Evolutionary conservation across 1,284 basidiomycete species (phyloP).

Genomic region (Thecaphora thlaspeos): DNA sequence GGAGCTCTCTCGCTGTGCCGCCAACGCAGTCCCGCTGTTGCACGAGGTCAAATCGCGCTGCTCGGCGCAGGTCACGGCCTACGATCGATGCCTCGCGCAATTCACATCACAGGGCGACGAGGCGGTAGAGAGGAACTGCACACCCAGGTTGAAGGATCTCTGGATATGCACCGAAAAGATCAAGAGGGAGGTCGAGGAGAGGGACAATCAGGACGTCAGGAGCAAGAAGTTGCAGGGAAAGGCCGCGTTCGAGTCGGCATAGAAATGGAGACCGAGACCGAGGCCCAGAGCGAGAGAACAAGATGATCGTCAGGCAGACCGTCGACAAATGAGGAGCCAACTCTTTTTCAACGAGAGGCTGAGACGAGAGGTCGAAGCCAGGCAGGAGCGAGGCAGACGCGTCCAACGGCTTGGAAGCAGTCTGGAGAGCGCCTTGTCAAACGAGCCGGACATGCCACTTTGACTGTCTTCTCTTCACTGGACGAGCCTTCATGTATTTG

Average conservation of each 20-base stretch:
- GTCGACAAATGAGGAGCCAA: no score
- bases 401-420: no score
- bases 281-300: no score
- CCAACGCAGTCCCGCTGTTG: conserved; percentile 45
- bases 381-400: no score
- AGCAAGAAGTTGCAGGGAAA: conserved; percentile 12
- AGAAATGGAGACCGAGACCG: no score
- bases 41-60: conserved; percentile 49
- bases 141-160: conserved; percentile 39
- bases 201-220: conserved; percentile 10
- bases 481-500: no score
- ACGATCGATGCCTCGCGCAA: conserved; percentile 46
- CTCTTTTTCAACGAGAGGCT: no score
- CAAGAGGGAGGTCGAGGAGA: conserved; percentile 32
- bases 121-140: conserved; percentile 44
- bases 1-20: conserved; percentile 45
- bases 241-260: conserved; percentile 8
- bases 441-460: no score
- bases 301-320: no score
- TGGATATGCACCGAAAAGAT: conserved; percentile 51
- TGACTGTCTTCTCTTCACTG: no score
- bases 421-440: no score
- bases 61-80: conserved; percentile 37
- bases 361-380: no score
- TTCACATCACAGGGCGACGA: conserved; percentile 33